A percentile compares a stretch with the other conserved stretches of the same genome.
Evolutionary conservation across 441 rosid species (phyloP).

Genomic region (Gossypium schwendimanii): DNA sequence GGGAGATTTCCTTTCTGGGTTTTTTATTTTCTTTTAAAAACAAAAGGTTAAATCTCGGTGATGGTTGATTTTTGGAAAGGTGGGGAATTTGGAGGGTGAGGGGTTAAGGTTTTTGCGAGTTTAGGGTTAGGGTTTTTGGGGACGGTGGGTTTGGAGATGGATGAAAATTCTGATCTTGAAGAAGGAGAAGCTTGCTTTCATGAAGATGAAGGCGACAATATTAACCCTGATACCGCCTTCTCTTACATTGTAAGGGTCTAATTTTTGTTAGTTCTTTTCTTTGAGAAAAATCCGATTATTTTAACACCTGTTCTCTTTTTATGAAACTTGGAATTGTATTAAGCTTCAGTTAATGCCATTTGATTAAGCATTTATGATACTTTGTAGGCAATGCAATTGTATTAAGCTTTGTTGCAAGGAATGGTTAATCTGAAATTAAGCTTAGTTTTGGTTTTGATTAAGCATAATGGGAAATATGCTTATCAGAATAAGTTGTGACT

Average conservation of each 20-base stretch:
- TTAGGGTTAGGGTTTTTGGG: slow-evolving; percentile 19
- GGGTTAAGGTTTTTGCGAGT: slow-evolving; percentile 21
- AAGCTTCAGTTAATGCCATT: neutral
- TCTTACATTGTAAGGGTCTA: slow-evolving; percentile 55
- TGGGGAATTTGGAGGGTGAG: slow-evolving; percentile 16
- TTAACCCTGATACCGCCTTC: slow-evolving; percentile 42
- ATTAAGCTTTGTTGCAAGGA: neutral
- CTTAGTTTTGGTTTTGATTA: slow-evolving; percentile 1
- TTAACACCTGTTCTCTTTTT: neutral
- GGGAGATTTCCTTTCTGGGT: slow-evolving; percentile 5
- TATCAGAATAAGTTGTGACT: neutral
- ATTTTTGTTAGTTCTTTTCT: neutral
- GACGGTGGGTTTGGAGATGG: slow-evolving; percentile 24
- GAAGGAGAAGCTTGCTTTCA: slow-evolving; percentile 44
- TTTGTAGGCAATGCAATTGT: slow-evolving; percentile 1
- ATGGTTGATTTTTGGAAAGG: slow-evolving; percentile 46
- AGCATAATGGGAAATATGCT: neutral
- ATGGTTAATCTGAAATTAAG: neutral
- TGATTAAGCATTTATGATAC: neutral
- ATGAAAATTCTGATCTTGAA: slow-evolving; percentile 38
- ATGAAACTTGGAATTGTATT: neutral
- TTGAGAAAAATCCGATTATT: slow-evolving; percentile 6
- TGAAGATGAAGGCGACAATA: slow-evolving; percentile 21
- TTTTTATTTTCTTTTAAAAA: neutral
- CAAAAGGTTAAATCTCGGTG: slow-evolving; percentile 2